Percentiles rank a stretch among this genome's conserved stretches.
Evolutionary conservation across 441 rosid species (phyloP).

Genomic region (Arabidopsis hybrid): DNA sequence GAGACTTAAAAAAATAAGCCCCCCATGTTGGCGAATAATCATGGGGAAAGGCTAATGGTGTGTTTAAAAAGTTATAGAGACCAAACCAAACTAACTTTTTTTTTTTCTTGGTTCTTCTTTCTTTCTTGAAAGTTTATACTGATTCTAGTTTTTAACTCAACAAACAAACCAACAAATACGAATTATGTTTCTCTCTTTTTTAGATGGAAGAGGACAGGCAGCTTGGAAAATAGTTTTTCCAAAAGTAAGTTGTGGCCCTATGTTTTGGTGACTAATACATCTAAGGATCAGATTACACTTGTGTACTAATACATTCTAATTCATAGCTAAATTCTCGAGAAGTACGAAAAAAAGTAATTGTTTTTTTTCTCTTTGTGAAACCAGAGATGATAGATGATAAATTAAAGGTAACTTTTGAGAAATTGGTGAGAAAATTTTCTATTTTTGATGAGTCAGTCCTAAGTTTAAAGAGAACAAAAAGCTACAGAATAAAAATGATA

Average conservation of each 20-base stretch:
- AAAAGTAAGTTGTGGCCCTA: background rate
- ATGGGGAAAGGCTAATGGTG: constrained; percentile 45
- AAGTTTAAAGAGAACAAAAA: constrained; percentile 24
- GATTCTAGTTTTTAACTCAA: constrained; percentile 24
- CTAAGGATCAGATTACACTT: background rate
- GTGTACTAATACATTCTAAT: background rate
- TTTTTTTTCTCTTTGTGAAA: constrained; percentile 2
- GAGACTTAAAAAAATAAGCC: constrained; percentile 42
- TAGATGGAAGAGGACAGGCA: constrained; percentile 21
- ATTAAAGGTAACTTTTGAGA: background rate
- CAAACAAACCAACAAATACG: constrained; percentile 20
- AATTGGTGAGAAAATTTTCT: background rate
- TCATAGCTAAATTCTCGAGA: background rate
- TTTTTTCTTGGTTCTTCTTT: background rate
- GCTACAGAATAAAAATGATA: background rate
- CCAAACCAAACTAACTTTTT: constrained; percentile 42
- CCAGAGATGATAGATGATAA: background rate
- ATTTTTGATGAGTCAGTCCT: constrained; percentile 16
- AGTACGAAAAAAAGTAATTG: background rate
- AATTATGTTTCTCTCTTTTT: constrained; percentile 1
- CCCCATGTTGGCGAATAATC: constrained; percentile 48
- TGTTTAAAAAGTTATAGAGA: constrained; percentile 39
- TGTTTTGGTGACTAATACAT: constrained; percentile 1
- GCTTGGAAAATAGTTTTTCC: background rate
- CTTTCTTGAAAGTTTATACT: constrained; percentile 26